Base-by-base conservation (phyloP, 495 filamentous ascomycete species). In the Apodospora peruviana region DNA sequence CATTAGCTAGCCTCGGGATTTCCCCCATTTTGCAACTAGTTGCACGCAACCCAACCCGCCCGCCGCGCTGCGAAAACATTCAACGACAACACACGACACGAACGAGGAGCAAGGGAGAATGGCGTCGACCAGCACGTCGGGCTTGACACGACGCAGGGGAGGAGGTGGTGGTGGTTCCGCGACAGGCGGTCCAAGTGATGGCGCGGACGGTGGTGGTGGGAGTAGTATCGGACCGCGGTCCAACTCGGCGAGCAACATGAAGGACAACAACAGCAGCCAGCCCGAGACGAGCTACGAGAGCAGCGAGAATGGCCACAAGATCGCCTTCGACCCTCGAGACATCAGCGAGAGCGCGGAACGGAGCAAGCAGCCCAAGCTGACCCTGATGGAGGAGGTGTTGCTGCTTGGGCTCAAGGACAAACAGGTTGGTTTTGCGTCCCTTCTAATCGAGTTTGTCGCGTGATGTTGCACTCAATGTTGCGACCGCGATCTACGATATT, bases 371-470 rank as follows among this genome's bases (percentile, higher is more conserved):
- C 93, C 93, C 22, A 98, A 97, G 75, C 69, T 98, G 55, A 98
- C 94, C 24, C 72, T 98, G 50, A 98, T 98, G 93, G 93, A 98
- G 74, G 93, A 98, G 74, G 85, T 98, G 22, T 69, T 98, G 57
- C 72, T 98, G 62, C 76, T 98, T 61, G 93, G 93, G 29, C 69
- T 98, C 66, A 98, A 98, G 72, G 93, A 98, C 71, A 97, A 97
- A 72, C 94, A 98, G 83, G 91, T 41, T 24, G 2, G 27, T 32
- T 32, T 32, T 29, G 27, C 8, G 24, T 10, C 20, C 21, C 16
- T 19, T 5, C 4, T 18, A 16, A 23, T 2, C n/a, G 27, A 32
- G 3, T 40, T 40, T 20, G 12, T 17, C 12, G 3, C 16, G 5
- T 40, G 18, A 17, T 2, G 16, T 10, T 19, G 38, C 12, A 4